Evolutionary conservation across 1,284 basidiomycete genomes (phyloP).

Genomic region (Microbotryum intermedium): DNA sequence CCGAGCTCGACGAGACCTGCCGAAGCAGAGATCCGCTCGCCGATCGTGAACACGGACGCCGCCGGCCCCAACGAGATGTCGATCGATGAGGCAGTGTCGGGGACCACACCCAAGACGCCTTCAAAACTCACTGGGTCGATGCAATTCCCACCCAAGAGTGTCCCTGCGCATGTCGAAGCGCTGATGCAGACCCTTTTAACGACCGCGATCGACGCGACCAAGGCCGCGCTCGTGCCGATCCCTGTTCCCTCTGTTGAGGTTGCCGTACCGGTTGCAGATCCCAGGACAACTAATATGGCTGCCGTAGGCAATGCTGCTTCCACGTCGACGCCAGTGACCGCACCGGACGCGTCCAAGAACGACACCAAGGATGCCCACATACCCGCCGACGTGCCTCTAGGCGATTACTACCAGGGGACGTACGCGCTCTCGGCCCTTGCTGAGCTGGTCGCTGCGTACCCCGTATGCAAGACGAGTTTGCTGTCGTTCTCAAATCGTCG

Average conservation of each 20-base stretch:
- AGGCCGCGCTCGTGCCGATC: slow-evolving; percentile 36
- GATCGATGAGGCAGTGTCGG: no score
- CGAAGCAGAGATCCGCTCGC: slow-evolving; percentile 20
- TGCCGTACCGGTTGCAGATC: slow-evolving; percentile 7
- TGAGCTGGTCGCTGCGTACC: slow-evolving; percentile 88
- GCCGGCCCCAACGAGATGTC: no score
- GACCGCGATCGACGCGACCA: slow-evolving; percentile 55
- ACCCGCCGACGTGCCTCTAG: slow-evolving; percentile 24
- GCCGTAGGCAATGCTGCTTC: slow-evolving; percentile 5
- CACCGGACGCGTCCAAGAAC: slow-evolving; percentile 14
- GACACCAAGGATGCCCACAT: slow-evolving; percentile 12
- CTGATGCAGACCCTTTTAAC: no score
- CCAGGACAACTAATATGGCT: neutral
- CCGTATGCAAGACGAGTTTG: slow-evolving; percentile 80
- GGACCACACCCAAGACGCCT: no score
- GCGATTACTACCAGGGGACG: slow-evolving; percentile 59
- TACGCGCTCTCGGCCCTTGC: slow-evolving; percentile 88
- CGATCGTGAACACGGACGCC: slow-evolving; percentile 4
- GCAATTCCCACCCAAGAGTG: neutral
- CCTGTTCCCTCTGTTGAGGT: slow-evolving; percentile 16
- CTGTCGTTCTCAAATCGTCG: slow-evolving; percentile 55
- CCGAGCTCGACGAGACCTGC: neutral
- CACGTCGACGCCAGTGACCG: slow-evolving; percentile 12
- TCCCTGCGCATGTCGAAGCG: neutral
- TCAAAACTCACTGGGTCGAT: neutral